These are phyloP conservation scores for Cladobotryum mycophilum DNA, from an alignment of 2,329 filamentous ascomycete genomes.

Conservation along the genomic window DNA sequence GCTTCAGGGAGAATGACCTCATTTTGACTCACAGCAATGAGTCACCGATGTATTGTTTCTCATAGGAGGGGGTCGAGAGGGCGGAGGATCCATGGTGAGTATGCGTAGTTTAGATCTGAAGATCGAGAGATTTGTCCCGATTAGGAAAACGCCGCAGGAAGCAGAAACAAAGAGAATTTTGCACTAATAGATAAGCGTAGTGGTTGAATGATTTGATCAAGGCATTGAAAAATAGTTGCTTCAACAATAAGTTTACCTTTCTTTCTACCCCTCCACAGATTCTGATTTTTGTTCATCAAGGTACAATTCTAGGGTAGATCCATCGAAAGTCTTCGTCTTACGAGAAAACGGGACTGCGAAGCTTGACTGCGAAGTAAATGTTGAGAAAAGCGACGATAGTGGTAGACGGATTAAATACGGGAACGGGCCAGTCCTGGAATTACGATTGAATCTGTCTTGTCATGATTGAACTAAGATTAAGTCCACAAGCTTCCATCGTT, in stretches of 20 bases:
- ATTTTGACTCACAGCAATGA: slow-evolving; percentile 45
- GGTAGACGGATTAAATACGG: slow-evolving; percentile 40
- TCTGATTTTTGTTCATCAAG: slow-evolving; percentile 1
- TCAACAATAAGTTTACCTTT: slow-evolving; percentile 13
- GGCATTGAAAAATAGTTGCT: slow-evolving; percentile 4
- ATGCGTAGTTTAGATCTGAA: too few species aligned
- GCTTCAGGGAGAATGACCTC: slow-evolving; percentile 41
- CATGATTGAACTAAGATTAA: too few species aligned
- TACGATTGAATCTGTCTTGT: too few species aligned
- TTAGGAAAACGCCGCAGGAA: too few species aligned
- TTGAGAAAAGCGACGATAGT: slow-evolving; percentile 41
- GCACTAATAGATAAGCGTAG: slow-evolving; percentile 33
- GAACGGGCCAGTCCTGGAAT: too few species aligned
- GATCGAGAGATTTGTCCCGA: too few species aligned
- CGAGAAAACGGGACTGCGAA: slow-evolving; percentile 20
- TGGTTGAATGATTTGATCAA: not conserved
- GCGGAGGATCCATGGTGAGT: slow-evolving; percentile 41
- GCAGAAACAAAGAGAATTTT: slow-evolving; percentile 42
- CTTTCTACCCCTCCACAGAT: slow-evolving; percentile 6
- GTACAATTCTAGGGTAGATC: slow-evolving; percentile 10
- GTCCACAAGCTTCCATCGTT: slow-evolving; percentile 24
- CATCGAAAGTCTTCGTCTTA: slow-evolving; percentile 32
- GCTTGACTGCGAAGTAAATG: slow-evolving; percentile 38
- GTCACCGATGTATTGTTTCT: slow-evolving; percentile 35
- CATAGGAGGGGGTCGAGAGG: slow-evolving; percentile 34